A percentile compares a stretch with the other conserved stretches of the same genome.
phyloP scores from a whole-genome alignment of 169 alveolate genomes.

The Theileria parva region DNA sequence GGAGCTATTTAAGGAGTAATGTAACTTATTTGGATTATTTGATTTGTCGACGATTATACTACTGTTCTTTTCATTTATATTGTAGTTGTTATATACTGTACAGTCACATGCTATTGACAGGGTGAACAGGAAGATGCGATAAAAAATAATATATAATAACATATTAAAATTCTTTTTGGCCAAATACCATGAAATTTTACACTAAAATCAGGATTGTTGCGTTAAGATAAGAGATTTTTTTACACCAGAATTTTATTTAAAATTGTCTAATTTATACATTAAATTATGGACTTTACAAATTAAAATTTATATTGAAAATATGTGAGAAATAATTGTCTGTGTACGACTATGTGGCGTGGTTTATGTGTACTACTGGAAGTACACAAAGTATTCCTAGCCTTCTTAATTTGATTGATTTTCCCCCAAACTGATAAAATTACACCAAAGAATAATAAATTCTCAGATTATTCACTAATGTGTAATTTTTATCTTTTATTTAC shows the following conservation, averaged over 20 bases:
- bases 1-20: not conserved
- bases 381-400: not conserved
- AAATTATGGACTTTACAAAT: not conserved
- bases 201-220: too few species aligned
- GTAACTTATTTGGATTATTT: not conserved
- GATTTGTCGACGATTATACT: not conserved
- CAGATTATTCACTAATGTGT: not conserved
- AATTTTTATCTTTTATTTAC: not conserved
- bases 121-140: not conserved
- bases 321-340: not conserved
- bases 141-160: not conserved
- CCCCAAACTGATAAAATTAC: not conserved
- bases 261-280: not conserved
- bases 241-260: not conserved
- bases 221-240: too few species aligned
- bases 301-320: too few species aligned
- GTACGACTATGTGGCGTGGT: not conserved
- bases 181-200: not conserved
- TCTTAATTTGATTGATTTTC: not conserved
- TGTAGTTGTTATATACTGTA: not conserved
- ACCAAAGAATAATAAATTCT: not conserved
- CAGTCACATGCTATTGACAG: not conserved
- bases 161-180: not conserved
- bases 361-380: not conserved
- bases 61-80: not conserved